phyloP scores from a whole-genome alignment of 148 eudicot species.

The Heliamphora exappendiculata region DNA sequence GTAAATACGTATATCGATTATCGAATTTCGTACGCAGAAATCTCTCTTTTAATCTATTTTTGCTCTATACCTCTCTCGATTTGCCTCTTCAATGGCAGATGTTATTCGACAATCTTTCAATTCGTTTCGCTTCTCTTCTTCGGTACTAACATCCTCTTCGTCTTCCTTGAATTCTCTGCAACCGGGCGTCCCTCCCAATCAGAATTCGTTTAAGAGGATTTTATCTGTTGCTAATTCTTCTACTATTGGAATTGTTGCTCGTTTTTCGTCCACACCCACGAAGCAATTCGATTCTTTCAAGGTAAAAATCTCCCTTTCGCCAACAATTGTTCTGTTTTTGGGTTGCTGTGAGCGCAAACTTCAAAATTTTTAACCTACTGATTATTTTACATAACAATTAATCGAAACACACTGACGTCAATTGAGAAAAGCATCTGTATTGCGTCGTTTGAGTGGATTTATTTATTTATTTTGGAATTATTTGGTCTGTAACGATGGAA shows the following conservation, averaged over 20 bases:
- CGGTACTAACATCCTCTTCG: slow-evolving; percentile 21
- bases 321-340: not conserved
- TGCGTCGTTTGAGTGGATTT: not conserved
- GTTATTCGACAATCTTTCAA: slow-evolving; percentile 30
- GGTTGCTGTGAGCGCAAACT: not conserved
- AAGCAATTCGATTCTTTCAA: slow-evolving; percentile 32
- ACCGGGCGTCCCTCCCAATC: slow-evolving; percentile 16
- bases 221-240: slow-evolving; percentile 14
- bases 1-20: not conserved
- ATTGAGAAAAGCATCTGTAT: not conserved
- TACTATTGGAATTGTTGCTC: slow-evolving; percentile 17
- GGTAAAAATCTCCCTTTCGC: slow-evolving; percentile 19
- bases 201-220: slow-evolving; percentile 18
- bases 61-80: not conserved
- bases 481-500: not conserved
- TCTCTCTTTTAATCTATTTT: not conserved
- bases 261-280: slow-evolving; percentile 19
- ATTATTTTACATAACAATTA: not conserved
- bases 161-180: slow-evolving; percentile 24
- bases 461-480: not conserved
- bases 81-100: slow-evolving; percentile 46
- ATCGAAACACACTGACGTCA: not conserved
- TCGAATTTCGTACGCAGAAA: not conserved
- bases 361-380: not conserved
- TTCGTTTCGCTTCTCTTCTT: slow-evolving; percentile 21